Conservation (phyloP, 1,284 basidiomycete genomes). For the Anthracocystis setariae region DNA sequence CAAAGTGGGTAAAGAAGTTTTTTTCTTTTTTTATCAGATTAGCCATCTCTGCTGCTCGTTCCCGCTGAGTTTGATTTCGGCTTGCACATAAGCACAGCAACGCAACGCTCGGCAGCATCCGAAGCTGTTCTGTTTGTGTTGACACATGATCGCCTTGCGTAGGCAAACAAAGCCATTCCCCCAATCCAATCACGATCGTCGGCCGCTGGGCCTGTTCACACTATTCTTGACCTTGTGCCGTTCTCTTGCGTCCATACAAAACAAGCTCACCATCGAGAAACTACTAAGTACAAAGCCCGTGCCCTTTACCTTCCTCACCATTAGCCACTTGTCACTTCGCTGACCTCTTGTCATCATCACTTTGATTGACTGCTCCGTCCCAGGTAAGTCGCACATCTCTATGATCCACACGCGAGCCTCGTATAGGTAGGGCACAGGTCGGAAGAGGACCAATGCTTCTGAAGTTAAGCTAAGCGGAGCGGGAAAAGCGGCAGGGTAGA, state of each 20-base stretch:
- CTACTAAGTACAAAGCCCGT: neutral
- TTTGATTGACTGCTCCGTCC: no score
- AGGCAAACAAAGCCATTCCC: no score
- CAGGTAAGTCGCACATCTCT: neutral
- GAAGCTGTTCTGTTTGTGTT: no score
- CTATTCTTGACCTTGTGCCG: no score
- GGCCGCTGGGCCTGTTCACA: no score
- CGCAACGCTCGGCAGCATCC: neutral
- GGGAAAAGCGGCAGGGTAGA: no score
- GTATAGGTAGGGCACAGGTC: no score
- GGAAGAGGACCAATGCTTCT: no score
- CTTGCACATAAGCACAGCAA: slow-evolving; percentile 4
- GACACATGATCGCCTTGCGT: no score
- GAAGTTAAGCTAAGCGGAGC: no score
- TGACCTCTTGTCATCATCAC: neutral
- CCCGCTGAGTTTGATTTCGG: slow-evolving; percentile 12
- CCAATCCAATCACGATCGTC: no score
- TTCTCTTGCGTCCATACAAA: neutral
- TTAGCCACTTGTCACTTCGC: neutral
- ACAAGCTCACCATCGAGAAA: neutral
- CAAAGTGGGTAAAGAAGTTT: slow-evolving; percentile 5
- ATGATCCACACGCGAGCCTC: neutral
- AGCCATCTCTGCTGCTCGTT: slow-evolving; percentile 16
- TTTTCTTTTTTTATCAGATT: slow-evolving; percentile 36
- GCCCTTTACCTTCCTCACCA: neutral